Conservation (phyloP, 2,329 filamentous ascomycete genomes). For the Botryotinia narcissicola region DNA sequence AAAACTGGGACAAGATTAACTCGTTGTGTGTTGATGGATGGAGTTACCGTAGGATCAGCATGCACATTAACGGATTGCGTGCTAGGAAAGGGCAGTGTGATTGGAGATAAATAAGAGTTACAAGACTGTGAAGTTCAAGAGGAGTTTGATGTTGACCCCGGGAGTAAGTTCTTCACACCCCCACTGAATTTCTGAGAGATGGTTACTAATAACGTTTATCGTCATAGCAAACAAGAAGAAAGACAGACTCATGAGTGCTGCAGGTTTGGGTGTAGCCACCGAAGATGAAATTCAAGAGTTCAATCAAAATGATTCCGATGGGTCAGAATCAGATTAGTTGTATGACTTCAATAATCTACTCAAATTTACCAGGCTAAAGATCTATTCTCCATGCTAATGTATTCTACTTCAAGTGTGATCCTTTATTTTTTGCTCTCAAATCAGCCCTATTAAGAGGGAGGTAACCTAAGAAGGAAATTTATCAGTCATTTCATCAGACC, state of each 20-base stretch:
- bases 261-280: conserved; percentile 59
- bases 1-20: conserved; percentile 79
- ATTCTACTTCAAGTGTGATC: no score
- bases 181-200: not conserved
- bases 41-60: conserved; percentile 77
- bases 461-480: not conserved
- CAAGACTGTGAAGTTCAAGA: conserved; percentile 93
- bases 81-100: conserved; percentile 72
- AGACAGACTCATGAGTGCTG: conserved; percentile 65
- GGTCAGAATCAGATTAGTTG: not conserved
- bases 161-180: conserved; percentile 50
- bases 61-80: conserved; percentile 87
- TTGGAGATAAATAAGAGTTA: conserved; percentile 78
- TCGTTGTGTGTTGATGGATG: conserved; percentile 92
- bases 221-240: conserved; percentile 62
- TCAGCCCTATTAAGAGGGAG: not conserved
- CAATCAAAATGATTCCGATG: conserved; percentile 34
- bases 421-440: not conserved
- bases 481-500: not conserved
- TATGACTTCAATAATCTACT: not conserved
- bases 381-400: not conserved
- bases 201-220: conserved; percentile 12
- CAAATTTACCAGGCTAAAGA: not conserved
- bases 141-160: conserved; percentile 80
- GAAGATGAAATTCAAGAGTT: conserved; percentile 58